Evolutionary conservation across 2,329 filamentous ascomycete genomes (phyloP).

Genomic region (Sporothrix pseudoabietina): DNA sequence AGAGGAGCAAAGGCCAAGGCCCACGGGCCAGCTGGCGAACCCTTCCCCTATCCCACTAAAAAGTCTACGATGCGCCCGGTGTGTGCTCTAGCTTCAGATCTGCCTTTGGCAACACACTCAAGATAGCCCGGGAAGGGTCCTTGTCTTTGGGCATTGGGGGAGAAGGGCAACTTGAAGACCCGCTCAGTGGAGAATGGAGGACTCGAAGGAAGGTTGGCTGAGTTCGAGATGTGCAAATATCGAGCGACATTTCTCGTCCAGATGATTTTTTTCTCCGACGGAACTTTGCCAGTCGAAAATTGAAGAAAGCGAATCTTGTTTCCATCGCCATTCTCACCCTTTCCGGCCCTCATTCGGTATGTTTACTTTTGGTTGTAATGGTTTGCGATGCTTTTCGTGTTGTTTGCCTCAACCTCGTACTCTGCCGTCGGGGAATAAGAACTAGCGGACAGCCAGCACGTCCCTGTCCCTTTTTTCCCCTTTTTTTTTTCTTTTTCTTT

Average conservation of each 20-base stretch:
- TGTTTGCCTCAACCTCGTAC: background rate
- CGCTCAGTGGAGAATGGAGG: background rate
- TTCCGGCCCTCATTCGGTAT: background rate
- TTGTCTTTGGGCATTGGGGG: background rate
- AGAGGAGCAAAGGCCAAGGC: background rate
- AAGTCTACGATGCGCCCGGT: background rate
- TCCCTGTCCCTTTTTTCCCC: background rate
- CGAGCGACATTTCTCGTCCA: background rate
- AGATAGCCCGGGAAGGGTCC: background rate
- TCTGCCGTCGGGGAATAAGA: background rate
- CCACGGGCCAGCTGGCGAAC: background rate
- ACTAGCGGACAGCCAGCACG: background rate
- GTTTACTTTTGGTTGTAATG: background rate
- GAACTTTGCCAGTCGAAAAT: background rate
- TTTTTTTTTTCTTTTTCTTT: too few relatives aligned
- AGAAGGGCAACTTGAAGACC: background rate
- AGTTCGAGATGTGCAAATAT: background rate
- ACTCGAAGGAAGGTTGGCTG: background rate
- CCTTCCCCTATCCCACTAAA: background rate
- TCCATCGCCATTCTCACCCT: background rate
- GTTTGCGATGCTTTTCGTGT: background rate
- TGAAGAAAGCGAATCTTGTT: background rate
- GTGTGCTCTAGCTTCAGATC: background rate
- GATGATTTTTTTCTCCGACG: background rate
- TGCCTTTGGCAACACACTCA: background rate